Evolutionary conservation across 345 rosid species (phyloP).

Genomic region (Zanthoxylum bungeanum): DNA sequence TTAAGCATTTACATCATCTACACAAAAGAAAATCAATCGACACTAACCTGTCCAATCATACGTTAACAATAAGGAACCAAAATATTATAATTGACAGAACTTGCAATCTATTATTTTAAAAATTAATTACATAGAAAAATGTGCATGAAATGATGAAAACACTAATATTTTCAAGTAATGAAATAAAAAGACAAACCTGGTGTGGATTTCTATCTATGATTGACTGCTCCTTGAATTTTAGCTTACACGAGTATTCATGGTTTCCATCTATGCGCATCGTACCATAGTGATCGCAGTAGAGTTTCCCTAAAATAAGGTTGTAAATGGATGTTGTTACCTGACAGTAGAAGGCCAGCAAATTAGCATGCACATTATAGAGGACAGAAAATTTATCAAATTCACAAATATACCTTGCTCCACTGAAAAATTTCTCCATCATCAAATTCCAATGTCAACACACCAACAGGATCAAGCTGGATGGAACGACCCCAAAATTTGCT

Average conservation of each 20-base stretch:
- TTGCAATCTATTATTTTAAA: neutral
- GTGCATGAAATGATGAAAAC: neutral
- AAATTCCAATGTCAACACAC: constrained; percentile 28
- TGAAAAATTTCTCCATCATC: constrained; percentile 32
- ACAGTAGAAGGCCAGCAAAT: neutral
- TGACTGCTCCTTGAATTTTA: constrained; percentile 39
- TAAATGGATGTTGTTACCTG: constrained; percentile 33
- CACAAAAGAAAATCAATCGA: neutral
- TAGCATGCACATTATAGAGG: constrained; percentile 1
- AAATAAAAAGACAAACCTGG: constrained; percentile 19
- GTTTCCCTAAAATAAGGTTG: constrained; percentile 32
- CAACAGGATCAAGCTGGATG: constrained; percentile 34
- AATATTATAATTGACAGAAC: neutral
- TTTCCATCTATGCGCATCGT: constrained; percentile 35
- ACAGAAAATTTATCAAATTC: neutral
- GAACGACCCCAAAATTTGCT: constrained; percentile 38
- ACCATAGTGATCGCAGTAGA: constrained; percentile 33
- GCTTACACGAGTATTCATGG: constrained; percentile 23
- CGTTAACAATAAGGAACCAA: neutral
- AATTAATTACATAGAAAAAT: neutral
- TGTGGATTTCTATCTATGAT: constrained; percentile 39
- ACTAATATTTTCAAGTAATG: neutral
- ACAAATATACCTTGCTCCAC: constrained; percentile 29
- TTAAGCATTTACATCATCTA: neutral
- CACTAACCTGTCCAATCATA: neutral